Evolutionary conservation across 768 basidiomycete genomes (phyloP).

Genomic region (Rhizopogon sp.): DNA sequence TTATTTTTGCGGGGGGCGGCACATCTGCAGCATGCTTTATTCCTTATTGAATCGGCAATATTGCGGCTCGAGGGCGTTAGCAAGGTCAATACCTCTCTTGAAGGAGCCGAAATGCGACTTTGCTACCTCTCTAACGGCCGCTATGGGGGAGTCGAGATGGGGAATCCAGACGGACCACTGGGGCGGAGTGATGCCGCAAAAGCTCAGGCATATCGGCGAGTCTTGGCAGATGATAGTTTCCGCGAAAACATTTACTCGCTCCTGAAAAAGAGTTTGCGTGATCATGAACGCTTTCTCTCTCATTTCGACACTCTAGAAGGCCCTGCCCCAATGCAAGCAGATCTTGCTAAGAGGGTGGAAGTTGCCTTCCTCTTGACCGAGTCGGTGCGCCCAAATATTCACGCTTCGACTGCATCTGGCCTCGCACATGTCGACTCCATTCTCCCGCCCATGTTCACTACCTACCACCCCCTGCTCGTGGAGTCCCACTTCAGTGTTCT

Average conservation of each 20-base stretch:
- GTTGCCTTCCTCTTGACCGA: conserved; percentile 69
- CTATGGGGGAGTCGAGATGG: conserved; percentile 85
- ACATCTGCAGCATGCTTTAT: conserved; percentile 74
- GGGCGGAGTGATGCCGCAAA: conserved; percentile 57
- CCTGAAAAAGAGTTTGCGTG: conserved; percentile 72
- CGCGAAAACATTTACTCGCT: conserved; percentile 55
- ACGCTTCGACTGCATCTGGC: conserved; percentile 27
- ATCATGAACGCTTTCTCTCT: conserved; percentile 78
- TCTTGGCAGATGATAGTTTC: conserved; percentile 50
- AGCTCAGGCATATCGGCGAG: conserved; percentile 55
- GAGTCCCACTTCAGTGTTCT: conserved; percentile 83
- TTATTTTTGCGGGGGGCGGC: conserved; percentile 82
- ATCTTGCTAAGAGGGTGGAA: conserved; percentile 51
- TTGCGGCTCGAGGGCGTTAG: conserved; percentile 65
- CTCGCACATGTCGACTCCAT: conserved; percentile 33
- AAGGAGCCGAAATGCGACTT: conserved; percentile 73
- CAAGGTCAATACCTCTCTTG: conserved; percentile 46
- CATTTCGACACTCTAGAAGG: conserved; percentile 78
- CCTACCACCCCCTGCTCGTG: conserved; percentile 86
- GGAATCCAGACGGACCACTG: conserved; percentile 73
- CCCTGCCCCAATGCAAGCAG: conserved; percentile 18
- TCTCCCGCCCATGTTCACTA: conserved; percentile 65
- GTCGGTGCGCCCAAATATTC: conserved; percentile 57
- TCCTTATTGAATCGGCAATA: conserved; percentile 68
- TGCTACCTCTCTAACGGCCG: conserved; percentile 71